These are phyloP conservation scores for Prosopis cineraria DNA, from an alignment of 306 rosid genomes.

Conservation along the genomic window DNA sequence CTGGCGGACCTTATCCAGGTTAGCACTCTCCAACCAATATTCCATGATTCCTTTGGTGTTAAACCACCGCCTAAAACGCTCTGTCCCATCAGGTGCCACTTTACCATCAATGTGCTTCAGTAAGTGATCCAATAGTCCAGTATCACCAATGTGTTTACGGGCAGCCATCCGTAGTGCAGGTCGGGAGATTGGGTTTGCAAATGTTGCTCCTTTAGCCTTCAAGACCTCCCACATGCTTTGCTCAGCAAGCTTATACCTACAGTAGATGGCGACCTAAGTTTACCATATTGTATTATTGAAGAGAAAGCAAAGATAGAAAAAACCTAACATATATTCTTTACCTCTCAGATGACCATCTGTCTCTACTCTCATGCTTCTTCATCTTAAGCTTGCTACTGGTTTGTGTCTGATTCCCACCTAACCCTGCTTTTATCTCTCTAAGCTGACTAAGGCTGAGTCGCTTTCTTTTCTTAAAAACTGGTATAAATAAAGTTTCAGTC, in stretches of 20 bases:
- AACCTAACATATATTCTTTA: conserved; percentile 30
- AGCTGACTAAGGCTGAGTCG: conserved; percentile 56
- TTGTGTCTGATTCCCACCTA: conserved; percentile 31
- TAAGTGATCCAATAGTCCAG: conserved; percentile 87
- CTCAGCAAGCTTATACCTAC: conserved; percentile 82
- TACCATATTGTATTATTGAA: not conserved
- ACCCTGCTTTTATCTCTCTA: conserved; percentile 53
- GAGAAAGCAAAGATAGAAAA: not conserved
- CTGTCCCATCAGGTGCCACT: conserved; percentile 75
- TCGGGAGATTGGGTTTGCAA: conserved; percentile 70
- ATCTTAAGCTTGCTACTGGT: conserved; percentile 38
- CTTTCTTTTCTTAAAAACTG: conserved; percentile 52
- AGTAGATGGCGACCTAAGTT: conserved; percentile 15
- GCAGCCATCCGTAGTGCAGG: conserved; percentile 69
- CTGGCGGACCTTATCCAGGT: conserved; percentile 56
- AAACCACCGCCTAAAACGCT: conserved; percentile 81
- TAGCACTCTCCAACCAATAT: conserved; percentile 92
- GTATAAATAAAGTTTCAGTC: conserved; percentile 41
- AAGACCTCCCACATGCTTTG: conserved; percentile 67
- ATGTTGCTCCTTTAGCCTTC: conserved; percentile 75
- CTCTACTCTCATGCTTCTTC: conserved; percentile 47
- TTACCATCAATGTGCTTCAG: conserved; percentile 85
- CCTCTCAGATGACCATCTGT: conserved; percentile 86
- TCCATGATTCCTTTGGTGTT: conserved; percentile 78
- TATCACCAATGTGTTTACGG: conserved; percentile 80